Percentiles rank a stretch among this genome's conserved stretches.
phyloP scores from a whole-genome alignment of 2,329 filamentous ascomycete species.

The Colletotrichum navitas region DNA sequence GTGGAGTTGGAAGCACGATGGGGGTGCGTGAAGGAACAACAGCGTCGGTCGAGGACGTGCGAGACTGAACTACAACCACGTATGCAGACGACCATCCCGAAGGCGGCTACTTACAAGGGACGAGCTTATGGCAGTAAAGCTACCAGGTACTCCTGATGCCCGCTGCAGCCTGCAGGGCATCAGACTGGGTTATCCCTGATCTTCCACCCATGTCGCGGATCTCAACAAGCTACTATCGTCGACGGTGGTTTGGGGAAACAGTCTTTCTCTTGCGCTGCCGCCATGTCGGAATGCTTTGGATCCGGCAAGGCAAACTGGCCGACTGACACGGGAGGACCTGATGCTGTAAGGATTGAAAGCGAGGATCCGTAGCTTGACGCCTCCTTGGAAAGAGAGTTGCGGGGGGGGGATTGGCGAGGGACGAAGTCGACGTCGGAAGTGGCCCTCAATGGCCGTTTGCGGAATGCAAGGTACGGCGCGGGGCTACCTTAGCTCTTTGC shows the following conservation, averaged over 20 bases:
- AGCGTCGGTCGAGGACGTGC: slow-evolving; percentile 33
- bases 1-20: slow-evolving; percentile 35
- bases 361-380: slow-evolving; percentile 32
- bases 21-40: slow-evolving; percentile 15
- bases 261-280: background rate
- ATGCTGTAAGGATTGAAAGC: slow-evolving; percentile 7
- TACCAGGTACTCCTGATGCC: slow-evolving; percentile 6
- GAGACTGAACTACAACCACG: slow-evolving; percentile 17
- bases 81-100: slow-evolving; percentile 10
- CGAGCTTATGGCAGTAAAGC: background rate
- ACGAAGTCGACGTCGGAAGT: slow-evolving; percentile 15
- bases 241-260: slow-evolving; percentile 11
- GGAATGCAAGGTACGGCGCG: slow-evolving; percentile 38
- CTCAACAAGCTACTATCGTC: slow-evolving; percentile 20
- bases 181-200: slow-evolving; percentile 24
- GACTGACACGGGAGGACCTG: background rate
- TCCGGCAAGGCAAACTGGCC: background rate
- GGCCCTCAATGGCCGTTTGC: slow-evolving; percentile 31
- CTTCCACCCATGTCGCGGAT: slow-evolving; percentile 30
- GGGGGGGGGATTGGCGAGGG: slow-evolving; percentile 11
- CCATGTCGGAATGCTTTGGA: slow-evolving; percentile 24
- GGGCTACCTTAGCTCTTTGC: slow-evolving; percentile 21
- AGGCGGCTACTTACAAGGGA: slow-evolving; percentile 13
- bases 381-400: slow-evolving; percentile 14
- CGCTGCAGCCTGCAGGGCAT: slow-evolving; percentile 21